A percentile compares a stretch with the other conserved stretches of the same genome.
phyloP scores from a whole-genome alignment of 2,329 filamentous ascomycete species.

The Pseudocercospora eumusae region DNA sequence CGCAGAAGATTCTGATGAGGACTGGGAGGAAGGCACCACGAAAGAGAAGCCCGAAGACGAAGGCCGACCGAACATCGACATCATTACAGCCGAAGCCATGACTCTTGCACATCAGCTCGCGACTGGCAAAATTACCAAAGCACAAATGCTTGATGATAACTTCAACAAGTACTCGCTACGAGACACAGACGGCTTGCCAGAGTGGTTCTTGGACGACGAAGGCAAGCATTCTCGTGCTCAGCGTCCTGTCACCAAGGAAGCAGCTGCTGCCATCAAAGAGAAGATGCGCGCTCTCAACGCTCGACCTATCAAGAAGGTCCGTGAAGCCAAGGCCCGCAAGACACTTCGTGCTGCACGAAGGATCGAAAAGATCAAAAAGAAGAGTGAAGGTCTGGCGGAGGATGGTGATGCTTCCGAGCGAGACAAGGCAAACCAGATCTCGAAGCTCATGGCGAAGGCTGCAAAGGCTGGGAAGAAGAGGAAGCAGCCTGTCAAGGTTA shows the following conservation, averaged over 20 bases:
- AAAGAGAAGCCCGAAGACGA: conserved; percentile 47
- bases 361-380: conserved; percentile 94
- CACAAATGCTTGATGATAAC: conserved; percentile 82
- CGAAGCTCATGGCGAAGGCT: conserved; percentile 77
- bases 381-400: conserved; percentile 83
- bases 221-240: conserved; percentile 76
- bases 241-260: conserved; percentile 88
- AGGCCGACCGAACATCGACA: conserved; percentile 81
- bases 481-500: conserved; percentile 77
- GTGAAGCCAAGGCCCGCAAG: conserved; percentile 93
- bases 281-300: conserved; percentile 92
- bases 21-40: conserved; percentile 64
- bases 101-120: conserved; percentile 90
- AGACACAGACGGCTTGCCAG: conserved; percentile 85
- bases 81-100: conserved; percentile 99
- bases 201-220: conserved; percentile 98
- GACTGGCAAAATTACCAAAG: conserved; percentile 74
- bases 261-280: conserved; percentile 87
- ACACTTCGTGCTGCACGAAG: conserved; percentile 91
- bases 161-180: conserved; percentile 94
- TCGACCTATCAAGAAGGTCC: conserved; percentile 97
- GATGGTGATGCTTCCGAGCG: conserved; percentile 76
- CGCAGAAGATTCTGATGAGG: conserved; percentile 48
- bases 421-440: conserved; percentile 86
- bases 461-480: conserved; percentile 73